Percentiles rank a stretch among this genome's conserved stretches.
phyloP scores from a whole-genome alignment of 768 basidiomycete species.

The Sarcodon sp. region DNA sequence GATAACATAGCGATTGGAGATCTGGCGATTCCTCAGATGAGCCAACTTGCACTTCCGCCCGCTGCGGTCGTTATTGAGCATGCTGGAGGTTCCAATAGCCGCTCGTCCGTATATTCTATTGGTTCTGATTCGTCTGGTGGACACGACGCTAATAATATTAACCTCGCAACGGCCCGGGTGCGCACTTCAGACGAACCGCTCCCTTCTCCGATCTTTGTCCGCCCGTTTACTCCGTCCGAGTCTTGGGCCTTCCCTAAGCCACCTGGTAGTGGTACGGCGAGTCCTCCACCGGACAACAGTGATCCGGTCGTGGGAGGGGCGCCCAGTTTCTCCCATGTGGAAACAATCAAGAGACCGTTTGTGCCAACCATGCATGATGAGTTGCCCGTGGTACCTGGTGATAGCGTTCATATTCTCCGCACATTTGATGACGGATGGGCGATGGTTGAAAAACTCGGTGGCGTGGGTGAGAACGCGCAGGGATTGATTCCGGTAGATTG shows the following conservation, averaged over 20 bases:
- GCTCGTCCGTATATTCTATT: not conserved
- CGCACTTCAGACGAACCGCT: not conserved
- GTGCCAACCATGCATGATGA: slow-evolving; percentile 46
- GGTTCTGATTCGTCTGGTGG: not conserved
- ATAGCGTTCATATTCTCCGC: slow-evolving; percentile 37
- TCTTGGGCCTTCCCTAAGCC: slow-evolving; percentile 61
- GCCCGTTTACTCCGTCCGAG: slow-evolving; percentile 56
- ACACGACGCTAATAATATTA: not conserved
- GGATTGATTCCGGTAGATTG: slow-evolving; percentile 58
- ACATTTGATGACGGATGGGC: slow-evolving; percentile 67
- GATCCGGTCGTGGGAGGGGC: not conserved
- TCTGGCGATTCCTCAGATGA: not conserved
- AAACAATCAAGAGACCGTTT: slow-evolving; percentile 44
- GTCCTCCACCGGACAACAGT: not conserved
- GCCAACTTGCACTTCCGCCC: not conserved
- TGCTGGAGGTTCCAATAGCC: not conserved
- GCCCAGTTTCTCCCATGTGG: slow-evolving; percentile 23
- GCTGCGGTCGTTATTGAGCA: not conserved
- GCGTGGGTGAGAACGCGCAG: slow-evolving; percentile 8
- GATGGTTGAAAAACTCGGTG: slow-evolving; percentile 33
- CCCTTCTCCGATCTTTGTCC: slow-evolving; percentile 46
- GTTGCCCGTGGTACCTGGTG: slow-evolving; percentile 34
- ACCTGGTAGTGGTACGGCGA: slow-evolving; percentile 14
- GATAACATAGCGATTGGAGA: too few species aligned
- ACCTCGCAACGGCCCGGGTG: not conserved